Conservation (phyloP, 2,329 filamentous ascomycete species). For the Hypoxylon sp. region DNA sequence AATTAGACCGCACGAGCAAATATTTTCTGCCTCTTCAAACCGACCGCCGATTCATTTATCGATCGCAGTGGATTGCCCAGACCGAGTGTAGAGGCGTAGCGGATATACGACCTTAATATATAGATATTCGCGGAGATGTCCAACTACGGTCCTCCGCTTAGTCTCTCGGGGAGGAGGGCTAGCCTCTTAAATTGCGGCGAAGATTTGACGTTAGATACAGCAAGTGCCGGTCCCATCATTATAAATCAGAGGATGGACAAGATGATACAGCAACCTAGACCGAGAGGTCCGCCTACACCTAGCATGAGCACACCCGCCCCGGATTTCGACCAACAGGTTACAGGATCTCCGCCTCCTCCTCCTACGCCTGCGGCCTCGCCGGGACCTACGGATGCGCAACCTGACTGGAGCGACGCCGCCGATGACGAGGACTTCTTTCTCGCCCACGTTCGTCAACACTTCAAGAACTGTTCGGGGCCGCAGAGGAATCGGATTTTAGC, state of each 20-base stretch:
- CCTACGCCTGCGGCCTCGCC: constrained; percentile 77
- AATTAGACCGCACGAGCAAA: constrained; percentile 12
- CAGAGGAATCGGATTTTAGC: constrained; percentile 87
- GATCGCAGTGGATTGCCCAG: constrained; percentile 21
- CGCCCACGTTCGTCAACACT: constrained; percentile 83
- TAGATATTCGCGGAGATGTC: constrained; percentile 55
- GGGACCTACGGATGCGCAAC: constrained; percentile 72
- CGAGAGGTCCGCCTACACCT: constrained; percentile 75
- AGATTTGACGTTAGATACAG: constrained; percentile 69
- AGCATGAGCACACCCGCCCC: constrained; percentile 76
- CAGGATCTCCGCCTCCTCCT: constrained; percentile 74
- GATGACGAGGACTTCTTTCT: constrained; percentile 88
- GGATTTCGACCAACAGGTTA: constrained; percentile 74
- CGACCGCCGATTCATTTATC: constrained; percentile 14
- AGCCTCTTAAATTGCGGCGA: constrained; percentile 68
- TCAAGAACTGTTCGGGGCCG: constrained; percentile 80
- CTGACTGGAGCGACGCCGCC: constrained; percentile 82
- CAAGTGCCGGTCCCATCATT: constrained; percentile 56
- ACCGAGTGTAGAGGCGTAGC: constrained; percentile 11
- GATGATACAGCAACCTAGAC: constrained; percentile 64
- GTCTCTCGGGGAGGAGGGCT: constrained; percentile 74
- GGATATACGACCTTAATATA: constrained; percentile 33
- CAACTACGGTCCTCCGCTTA: constrained; percentile 66
- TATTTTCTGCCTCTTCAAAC: constrained; percentile 8
- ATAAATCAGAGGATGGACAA: constrained; percentile 68